Base-by-base conservation (phyloP, 2,329 filamentous ascomycete genomes). In the Aspergillus proliferans region DNA sequence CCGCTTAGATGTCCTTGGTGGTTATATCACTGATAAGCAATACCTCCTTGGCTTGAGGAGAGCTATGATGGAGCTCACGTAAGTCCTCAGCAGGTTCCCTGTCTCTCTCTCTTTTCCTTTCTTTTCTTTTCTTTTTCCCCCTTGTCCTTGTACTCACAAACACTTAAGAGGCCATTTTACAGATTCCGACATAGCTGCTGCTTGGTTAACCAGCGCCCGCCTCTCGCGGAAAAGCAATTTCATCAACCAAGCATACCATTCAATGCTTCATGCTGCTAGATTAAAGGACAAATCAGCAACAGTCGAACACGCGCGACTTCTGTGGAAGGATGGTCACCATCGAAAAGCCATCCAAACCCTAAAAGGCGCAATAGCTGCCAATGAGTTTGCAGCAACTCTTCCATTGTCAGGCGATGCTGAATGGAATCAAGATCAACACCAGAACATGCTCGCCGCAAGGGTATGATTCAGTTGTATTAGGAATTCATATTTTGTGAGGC, bases 261-360 rank as follows among this genome's bases (percentile, higher is more conserved):
- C 92, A 12, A 89, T 97, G 21, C 78, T 97, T 2, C 89, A 93
- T 69, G 93, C 94, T 9, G 86, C 87, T 19, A 82, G 86, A 52
- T 79, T 95, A 9, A 88, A 88, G 18, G 89, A 95, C 57, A 84
- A 87, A 50, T 88, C 88, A 2, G 89, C 92, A 9, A 92, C 88
- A 8, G 93, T 98, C 52, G 94, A 98, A 66, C 92, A 98, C 66
- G 90, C 93, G 2, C 85, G 91, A 52, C 77, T 98, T 26, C 74
- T 97, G 6, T 98, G 93, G 90, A 89, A 87, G 58, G 90, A 96
- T 65, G 88, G 89, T 0, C 87, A 96, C 61, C 89, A 92, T 64
- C 83, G 93, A 52, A 95, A 97, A 69, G 94, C 93, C 1, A 98
- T 98, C 52, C 89, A 95, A 58, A 87, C 86, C 43, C 76, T 98